These are phyloP conservation scores for Colletotrichum tanaceti DNA, from an alignment of 2,329 filamentous ascomycete species.

Conservation along the genomic window DNA sequence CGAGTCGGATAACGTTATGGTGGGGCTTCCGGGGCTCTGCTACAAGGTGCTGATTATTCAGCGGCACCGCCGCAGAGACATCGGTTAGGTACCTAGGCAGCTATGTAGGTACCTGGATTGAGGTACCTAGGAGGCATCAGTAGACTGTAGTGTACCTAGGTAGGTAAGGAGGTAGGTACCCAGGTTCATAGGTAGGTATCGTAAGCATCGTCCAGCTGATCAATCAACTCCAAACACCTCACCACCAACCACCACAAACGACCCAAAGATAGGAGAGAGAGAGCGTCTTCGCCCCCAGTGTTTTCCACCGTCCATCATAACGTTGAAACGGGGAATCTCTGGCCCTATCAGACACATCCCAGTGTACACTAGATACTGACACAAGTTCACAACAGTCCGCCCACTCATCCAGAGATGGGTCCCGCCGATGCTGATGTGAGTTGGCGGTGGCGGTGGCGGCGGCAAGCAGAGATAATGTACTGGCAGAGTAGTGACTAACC, in stretches of 20 bases:
- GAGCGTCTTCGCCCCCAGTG: too few species aligned
- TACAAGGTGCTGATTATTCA: neutral
- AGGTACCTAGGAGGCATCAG: too few species aligned
- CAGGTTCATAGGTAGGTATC: too few species aligned
- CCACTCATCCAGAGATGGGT: neutral
- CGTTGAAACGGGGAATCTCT: slow-evolving; percentile 3
- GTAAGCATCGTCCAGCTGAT: slow-evolving; percentile 1
- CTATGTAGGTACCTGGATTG: too few species aligned
- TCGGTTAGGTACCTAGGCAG: too few species aligned
- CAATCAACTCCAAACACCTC: neutral
- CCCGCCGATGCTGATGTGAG: slow-evolving; percentile 8
- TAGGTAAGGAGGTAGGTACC: too few species aligned
- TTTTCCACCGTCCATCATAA: neutral
- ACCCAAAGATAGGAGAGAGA: neutral
- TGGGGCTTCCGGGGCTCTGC: neutral
- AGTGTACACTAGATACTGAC: too few species aligned
- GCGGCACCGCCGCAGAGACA: neutral
- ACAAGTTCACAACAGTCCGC: neutral
- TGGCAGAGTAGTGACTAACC: slow-evolving; percentile 8
- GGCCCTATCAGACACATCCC: neutral
- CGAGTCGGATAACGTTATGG: slow-evolving; percentile 13
- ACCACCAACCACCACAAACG: neutral
- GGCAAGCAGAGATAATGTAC: neutral
- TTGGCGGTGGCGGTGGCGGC: too few species aligned
- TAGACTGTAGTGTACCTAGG: too few species aligned